Conservation (phyloP, 2,329 filamentous ascomycete genomes). For the Macrophomina phaseolina region DNA sequence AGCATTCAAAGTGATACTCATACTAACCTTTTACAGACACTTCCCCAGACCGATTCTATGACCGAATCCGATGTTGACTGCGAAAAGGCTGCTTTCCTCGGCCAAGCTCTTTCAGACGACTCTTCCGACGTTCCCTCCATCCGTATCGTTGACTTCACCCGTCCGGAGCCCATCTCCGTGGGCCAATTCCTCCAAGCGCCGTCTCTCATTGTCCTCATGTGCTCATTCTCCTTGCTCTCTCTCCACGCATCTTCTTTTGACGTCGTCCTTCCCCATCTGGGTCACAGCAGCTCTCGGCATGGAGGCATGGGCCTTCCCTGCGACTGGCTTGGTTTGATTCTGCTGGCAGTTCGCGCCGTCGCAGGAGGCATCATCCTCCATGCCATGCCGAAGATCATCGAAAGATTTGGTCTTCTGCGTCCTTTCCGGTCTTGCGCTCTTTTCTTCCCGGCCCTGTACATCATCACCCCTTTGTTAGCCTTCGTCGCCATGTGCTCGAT, state of each 20-base stretch:
- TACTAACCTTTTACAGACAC: slow-evolving; percentile 29
- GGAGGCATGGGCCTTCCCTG: slow-evolving; percentile 55
- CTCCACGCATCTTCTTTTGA: slow-evolving; percentile 62
- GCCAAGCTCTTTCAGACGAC: slow-evolving; percentile 42
- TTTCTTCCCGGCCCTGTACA: slow-evolving; percentile 48
- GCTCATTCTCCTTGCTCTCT: slow-evolving; percentile 60
- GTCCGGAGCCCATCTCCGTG: slow-evolving; percentile 51
- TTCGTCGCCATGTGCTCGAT: slow-evolving; percentile 42
- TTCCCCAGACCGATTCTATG: slow-evolving; percentile 10
- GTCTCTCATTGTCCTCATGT: slow-evolving; percentile 52
- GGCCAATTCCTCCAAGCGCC: slow-evolving; percentile 53
- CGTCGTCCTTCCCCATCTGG: slow-evolving; percentile 54
- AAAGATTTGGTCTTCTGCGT: slow-evolving; percentile 48
- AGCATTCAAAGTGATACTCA: background rate
- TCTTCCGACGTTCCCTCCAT: slow-evolving; percentile 44
- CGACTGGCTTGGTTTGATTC: slow-evolving; percentile 49
- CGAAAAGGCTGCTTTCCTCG: slow-evolving; percentile 56
- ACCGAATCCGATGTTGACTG: slow-evolving; percentile 41
- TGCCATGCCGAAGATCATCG: slow-evolving; percentile 44
- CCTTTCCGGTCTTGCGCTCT: slow-evolving; percentile 50
- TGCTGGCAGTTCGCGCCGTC: slow-evolving; percentile 49
- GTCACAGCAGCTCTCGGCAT: slow-evolving; percentile 51
- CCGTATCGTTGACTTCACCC: slow-evolving; percentile 40
- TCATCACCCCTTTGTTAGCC: slow-evolving; percentile 47
- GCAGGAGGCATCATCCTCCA: slow-evolving; percentile 48